phyloP scores from a whole-genome alignment of 1,284 basidiomycete genomes.

The Cutaneotrichosporon cavernicola region DNA sequence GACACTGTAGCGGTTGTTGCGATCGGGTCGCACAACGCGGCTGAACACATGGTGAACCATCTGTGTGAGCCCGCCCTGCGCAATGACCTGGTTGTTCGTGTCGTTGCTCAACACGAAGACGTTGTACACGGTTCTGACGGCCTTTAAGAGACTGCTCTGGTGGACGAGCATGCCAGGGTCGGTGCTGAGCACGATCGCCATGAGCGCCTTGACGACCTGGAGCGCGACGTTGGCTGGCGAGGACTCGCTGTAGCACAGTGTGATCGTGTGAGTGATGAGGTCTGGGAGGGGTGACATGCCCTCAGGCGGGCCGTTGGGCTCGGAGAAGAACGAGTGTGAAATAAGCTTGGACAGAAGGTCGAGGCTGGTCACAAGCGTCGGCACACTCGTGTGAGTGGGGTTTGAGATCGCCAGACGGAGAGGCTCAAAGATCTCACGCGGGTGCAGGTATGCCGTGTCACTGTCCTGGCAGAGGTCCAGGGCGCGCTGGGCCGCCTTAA shows the following conservation, averaged over 20 bases:
- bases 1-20: not conserved
- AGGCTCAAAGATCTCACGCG: slow-evolving; percentile 87
- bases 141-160: slow-evolving; percentile 88
- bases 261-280: slow-evolving; percentile 87
- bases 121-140: slow-evolving; percentile 94
- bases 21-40: slow-evolving; percentile 56
- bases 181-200: slow-evolving; percentile 80
- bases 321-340: slow-evolving; percentile 86
- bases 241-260: slow-evolving; percentile 81
- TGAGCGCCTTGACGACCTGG: slow-evolving; percentile 90
- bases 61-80: slow-evolving; percentile 92
- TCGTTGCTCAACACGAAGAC: slow-evolving; percentile 87
- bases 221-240: slow-evolving; percentile 86
- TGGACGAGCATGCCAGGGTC: slow-evolving; percentile 73
- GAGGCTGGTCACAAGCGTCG: slow-evolving; percentile 87
- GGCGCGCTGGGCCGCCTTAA: slow-evolving; percentile 76
- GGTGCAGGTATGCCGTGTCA: slow-evolving; percentile 56
- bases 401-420: slow-evolving; percentile 75
- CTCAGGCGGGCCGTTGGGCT: slow-evolving; percentile 56
- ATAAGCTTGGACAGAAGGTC: slow-evolving; percentile 96
- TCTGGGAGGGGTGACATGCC: slow-evolving; percentile 74
- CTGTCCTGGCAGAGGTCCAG: slow-evolving; percentile 76
- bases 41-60: slow-evolving; percentile 96
- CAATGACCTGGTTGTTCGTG: slow-evolving; percentile 89
- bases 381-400: slow-evolving; percentile 79